phyloP scores from a whole-genome alignment of 345 rosid species.

The Eucalyptus victrix region DNA sequence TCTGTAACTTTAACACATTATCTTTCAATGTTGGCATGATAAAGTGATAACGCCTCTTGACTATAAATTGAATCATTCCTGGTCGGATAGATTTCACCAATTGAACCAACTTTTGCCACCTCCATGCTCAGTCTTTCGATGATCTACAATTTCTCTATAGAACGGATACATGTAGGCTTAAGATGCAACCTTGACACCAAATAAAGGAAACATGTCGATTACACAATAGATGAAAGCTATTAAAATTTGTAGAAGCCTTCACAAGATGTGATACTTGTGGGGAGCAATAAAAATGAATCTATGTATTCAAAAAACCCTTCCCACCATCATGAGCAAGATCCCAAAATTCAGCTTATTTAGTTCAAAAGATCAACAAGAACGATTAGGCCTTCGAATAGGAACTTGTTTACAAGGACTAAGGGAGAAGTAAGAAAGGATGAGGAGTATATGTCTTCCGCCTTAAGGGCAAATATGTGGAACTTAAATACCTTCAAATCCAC shows the following conservation, averaged over 20 bases:
- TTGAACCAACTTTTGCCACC: too few relatives aligned
- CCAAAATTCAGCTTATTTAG: neutral
- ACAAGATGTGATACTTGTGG: neutral
- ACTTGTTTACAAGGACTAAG: neutral
- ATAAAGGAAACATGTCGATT: neutral
- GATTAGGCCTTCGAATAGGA: neutral
- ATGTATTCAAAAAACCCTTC: neutral
- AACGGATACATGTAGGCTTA: too few relatives aligned
- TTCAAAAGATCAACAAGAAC: neutral
- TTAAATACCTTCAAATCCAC: neutral
- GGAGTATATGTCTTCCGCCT: neutral
- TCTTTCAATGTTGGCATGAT: too few relatives aligned
- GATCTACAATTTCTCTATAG: neutral
- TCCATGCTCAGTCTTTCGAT: too few relatives aligned
- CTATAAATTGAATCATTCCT: too few relatives aligned
- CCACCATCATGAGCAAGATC: neutral
- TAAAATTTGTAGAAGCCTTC: neutral
- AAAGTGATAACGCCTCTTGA: too few relatives aligned
- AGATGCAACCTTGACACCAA: neutral
- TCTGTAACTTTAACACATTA: too few relatives aligned
- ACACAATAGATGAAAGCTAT: neutral
- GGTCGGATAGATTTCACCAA: too few relatives aligned
- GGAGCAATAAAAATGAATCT: neutral
- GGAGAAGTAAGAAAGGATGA: neutral
- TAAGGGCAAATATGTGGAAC: neutral